Percentiles rank a stretch among this genome's conserved stretches.
Evolutionary conservation across 2,329 filamentous ascomycete species (phyloP).

Genomic region (Aulographum hederae): DNA sequence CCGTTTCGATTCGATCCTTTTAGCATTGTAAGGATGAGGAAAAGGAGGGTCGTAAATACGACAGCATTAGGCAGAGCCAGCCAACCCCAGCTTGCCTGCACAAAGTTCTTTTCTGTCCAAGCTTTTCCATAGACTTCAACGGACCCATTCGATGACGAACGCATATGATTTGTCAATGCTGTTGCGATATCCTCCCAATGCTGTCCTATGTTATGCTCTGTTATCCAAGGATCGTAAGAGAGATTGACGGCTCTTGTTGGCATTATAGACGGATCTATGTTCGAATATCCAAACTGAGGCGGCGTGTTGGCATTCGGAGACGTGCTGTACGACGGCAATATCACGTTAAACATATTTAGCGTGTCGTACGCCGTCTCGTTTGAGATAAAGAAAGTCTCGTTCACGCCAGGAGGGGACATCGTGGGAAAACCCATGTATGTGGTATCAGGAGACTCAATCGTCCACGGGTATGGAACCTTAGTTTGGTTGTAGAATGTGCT

Average conservation of each 20-base stretch:
- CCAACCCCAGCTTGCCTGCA: constrained; percentile 11
- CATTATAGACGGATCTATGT: not conserved
- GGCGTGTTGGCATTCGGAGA: not conserved
- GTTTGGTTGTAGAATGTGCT: not conserved
- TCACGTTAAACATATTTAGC: not conserved
- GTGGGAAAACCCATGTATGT: not conserved
- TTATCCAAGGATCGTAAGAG: not conserved
- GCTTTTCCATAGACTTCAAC: constrained; percentile 2
- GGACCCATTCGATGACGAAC: not conserved
- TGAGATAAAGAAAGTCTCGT: not conserved
- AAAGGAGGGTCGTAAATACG: constrained; percentile 9
- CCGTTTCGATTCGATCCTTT: not conserved
- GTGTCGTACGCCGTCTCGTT: not conserved
- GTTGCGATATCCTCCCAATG: not conserved
- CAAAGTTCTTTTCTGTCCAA: constrained; percentile 6
- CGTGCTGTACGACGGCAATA: not conserved
- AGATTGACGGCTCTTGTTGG: not conserved
- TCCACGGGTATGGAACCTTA: not conserved
- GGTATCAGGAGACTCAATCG: not conserved
- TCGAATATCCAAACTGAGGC: not conserved
- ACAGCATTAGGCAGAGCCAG: constrained; percentile 11
- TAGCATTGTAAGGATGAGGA: constrained; percentile 7
- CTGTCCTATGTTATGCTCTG: not conserved
- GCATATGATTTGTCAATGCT: not conserved
- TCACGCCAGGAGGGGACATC: not conserved